Evolutionary conservation across 176 grass and related monocot genomes (phyloP).

Genomic region (Carex parvula): DNA sequence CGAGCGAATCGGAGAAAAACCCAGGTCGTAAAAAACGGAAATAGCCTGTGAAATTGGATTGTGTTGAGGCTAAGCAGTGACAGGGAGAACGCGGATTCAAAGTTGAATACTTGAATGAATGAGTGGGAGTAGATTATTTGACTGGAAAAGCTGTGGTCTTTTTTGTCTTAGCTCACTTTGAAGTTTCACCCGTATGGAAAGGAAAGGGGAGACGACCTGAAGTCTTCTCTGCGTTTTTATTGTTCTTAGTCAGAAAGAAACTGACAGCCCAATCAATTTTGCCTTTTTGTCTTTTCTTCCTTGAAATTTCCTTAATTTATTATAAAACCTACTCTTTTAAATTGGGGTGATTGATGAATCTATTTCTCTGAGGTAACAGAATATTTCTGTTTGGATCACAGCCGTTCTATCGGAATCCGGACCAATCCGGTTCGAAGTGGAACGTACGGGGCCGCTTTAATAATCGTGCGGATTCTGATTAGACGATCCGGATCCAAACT

Average conservation of each 20-base stretch:
- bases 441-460: too few species aligned
- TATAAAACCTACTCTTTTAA: too few species aligned
- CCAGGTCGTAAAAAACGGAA: neutral
- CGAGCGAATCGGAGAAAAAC: neutral
- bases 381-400: too few species aligned
- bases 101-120: neutral
- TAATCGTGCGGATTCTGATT: too few species aligned
- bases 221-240: neutral
- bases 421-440: too few species aligned
- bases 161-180: neutral
- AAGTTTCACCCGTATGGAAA: neutral
- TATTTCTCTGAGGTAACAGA: too few species aligned
- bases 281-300: neutral
- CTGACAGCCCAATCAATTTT: neutral
- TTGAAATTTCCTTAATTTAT: neutral
- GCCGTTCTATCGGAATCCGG: too few species aligned
- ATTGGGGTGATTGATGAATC: too few species aligned
- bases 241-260: neutral
- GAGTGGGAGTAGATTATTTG: neutral
- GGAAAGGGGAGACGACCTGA: neutral
- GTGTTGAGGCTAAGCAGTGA: neutral
- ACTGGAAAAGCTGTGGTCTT: neutral
- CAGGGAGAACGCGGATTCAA: neutral
- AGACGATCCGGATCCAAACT: too few species aligned
- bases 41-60: neutral